Base-by-base conservation (phyloP, 768 basidiomycete genomes). In the Hirschioporus abietinus region DNA sequence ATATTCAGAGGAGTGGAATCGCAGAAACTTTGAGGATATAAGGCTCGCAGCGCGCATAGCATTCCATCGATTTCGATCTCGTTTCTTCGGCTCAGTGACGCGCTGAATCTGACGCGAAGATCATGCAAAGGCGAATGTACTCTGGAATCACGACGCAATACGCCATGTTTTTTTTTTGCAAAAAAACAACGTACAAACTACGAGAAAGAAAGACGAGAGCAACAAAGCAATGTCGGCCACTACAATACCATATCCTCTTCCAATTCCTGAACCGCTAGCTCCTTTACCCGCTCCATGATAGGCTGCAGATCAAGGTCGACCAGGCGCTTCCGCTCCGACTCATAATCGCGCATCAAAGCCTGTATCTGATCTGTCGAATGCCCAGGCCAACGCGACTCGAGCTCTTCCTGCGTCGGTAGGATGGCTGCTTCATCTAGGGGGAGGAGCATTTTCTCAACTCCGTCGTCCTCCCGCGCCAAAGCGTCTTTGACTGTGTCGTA, bases 341-440 rank as follows among this genome's bases (percentile, higher is more conserved):
- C 81, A 70, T 88, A 90, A 74, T 93, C 90, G 70, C 77, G 75
- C 27, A 79, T 76, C 36, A 93, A 74, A 6, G 80, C 83, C 9
- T 86, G 85, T 9, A 89, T 79, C 72, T 88, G 83, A 60, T 91
- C 91, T 9, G 78, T 78, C 5, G 89, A 84, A 78, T 89, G 83
- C 8, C 90, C 90, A 7, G 90, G 86, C 86, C 90, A 92, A 18
- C 92, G 84, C 8, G 89, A 87, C 17, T 79, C 76, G 24, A 92
- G 84, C 71, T 92, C 90, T 10, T 81, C 79, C 63, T 73, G 72
- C 3, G 85, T 78, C 8, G 92, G 91, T 17, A 84, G 79, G 10
- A 83, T 74, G 30, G 89, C 73, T n/a, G 88, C 86, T 59, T 85
- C 82, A 23, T 80, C 80, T 4, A 90, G 90, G 58, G 79, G 75